phyloP scores from a whole-genome alignment of 805 yeast genomes.

The Nakazawaea wyomingensis region DNA sequence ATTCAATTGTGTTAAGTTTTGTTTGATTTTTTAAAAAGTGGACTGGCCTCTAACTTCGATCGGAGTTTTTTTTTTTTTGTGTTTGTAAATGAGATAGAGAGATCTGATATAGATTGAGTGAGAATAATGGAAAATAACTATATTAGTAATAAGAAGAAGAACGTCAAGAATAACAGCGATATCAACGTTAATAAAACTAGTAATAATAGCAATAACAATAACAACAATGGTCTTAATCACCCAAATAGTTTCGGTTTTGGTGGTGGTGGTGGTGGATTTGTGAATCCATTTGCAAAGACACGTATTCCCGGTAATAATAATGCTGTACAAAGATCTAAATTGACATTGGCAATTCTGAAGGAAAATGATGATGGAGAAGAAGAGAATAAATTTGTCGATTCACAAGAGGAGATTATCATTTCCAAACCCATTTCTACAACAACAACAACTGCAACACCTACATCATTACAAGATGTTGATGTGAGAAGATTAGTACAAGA shows the following conservation, averaged over 20 bases:
- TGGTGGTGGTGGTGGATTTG: neutral
- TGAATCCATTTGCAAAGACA: conserved; percentile 7
- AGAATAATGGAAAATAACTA: too few species aligned
- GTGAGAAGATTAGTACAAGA: conserved; percentile 7
- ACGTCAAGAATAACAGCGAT: neutral
- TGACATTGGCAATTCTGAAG: conserved; percentile 7
- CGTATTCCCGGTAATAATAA: neutral
- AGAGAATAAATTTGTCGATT: neutral
- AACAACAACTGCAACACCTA: neutral
- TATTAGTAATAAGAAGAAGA: neutral
- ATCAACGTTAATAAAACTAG: neutral
- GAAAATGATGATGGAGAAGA: conserved; percentile 1
- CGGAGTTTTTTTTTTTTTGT: too few species aligned
- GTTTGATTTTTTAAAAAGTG: too few species aligned
- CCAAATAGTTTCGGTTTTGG: too few species aligned
- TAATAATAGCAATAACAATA: neutral
- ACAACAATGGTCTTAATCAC: neutral
- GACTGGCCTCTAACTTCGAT: too few species aligned
- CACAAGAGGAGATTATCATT: neutral
- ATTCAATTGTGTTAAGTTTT: too few species aligned
- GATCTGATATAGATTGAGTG: too few species aligned
- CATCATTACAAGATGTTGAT: conserved; percentile 2
- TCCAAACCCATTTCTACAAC: neutral
- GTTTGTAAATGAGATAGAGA: too few species aligned
- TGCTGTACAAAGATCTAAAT: conserved; percentile 6